Evolutionary conservation across 1,139 yeast species (phyloP).

Genomic region (Entelexis sorbosivorans): DNA sequence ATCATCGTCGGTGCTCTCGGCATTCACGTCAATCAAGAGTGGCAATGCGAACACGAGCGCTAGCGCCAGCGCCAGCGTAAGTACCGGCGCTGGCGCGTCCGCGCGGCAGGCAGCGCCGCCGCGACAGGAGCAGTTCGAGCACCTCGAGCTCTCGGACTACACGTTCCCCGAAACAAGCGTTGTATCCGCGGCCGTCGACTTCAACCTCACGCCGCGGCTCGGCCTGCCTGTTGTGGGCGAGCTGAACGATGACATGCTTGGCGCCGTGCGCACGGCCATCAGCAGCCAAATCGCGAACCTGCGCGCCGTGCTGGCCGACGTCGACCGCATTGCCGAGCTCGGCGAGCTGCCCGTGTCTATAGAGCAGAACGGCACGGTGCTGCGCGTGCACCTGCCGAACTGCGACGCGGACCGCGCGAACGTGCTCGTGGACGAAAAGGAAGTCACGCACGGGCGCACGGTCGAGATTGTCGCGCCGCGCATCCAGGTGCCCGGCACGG

Average conservation of each 20-base stretch:
- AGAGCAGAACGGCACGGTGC: conserved; percentile 25
- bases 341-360: conserved; percentile 33
- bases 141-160: neutral
- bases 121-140: neutral
- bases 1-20: neutral
- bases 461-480: conserved; percentile 29
- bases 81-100: too few species aligned
- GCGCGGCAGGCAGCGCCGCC: neutral
- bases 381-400: conserved; percentile 34
- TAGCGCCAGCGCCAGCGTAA: too few species aligned
- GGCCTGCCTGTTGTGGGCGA: conserved; percentile 26
- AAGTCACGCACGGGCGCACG: conserved; percentile 29
- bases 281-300: conserved; percentile 25
- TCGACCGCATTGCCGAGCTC: conserved; percentile 27
- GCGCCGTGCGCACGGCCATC: conserved; percentile 24
- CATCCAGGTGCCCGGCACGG: neutral
- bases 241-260: conserved; percentile 25
- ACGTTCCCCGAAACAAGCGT: neutral
- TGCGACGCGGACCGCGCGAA: conserved; percentile 30
- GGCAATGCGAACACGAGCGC: neutral
- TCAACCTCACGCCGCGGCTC: conserved; percentile 29
- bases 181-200: conserved; percentile 27
- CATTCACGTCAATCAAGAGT: neutral
- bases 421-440: conserved; percentile 28
- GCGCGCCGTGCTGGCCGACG: conserved; percentile 25